Evolutionary conservation across 2,329 filamentous ascomycete species (phyloP), one percentile per base, ranked within the genome.

Genomic region (Stagonosporopsis tanaceti): DNA sequence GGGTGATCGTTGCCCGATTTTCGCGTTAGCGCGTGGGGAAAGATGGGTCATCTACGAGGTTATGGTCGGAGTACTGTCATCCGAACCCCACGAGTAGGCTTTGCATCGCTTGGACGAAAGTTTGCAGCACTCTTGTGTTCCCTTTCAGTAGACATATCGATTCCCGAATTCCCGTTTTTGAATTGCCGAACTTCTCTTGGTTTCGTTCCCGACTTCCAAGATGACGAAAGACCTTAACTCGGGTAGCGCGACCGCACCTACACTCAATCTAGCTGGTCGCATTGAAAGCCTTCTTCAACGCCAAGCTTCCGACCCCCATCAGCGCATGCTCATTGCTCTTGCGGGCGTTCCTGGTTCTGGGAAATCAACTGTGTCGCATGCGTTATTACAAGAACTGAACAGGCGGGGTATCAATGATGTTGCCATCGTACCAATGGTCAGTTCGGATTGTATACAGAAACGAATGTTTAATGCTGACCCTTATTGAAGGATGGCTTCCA

Each of bases 271-370:
- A 47, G 62, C 59, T 44, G 67, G 50, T 50, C 67, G 61, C 20
- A 47, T 63, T 20, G 59, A 63, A 51, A 45, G 47, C 51, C 65
- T 69, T 30, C 61, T 69, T 15, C 39, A 51, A 27, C 50, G 64
- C 53, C 66, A 69, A 63, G 52, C 58, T 28, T 54, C 55, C 40
- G 14, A 64, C 28, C 61, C 67, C 40, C 57, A 53, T 56, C 63
- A 64, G 35, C 65, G 68, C 24, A 60, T 66, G 42, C 64, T 71
- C 24, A 53, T 71, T 48, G 66, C 62, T 44, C 63, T 71, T 40
- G 69, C 69, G 8, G 68, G 67, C 34, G 68, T 71, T 34, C 69
- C 67, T 17, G 69, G 69, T 12, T 66, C 66, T 6, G 69, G 69
- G 15, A 70, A 70, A 46, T 68, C 65, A 5, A 71, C 68, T 4